Percentiles rank a stretch among this genome's conserved stretches.
Evolutionary conservation across 1,284 basidiomycete species (phyloP).

Genomic region (Bothia castanella): DNA sequence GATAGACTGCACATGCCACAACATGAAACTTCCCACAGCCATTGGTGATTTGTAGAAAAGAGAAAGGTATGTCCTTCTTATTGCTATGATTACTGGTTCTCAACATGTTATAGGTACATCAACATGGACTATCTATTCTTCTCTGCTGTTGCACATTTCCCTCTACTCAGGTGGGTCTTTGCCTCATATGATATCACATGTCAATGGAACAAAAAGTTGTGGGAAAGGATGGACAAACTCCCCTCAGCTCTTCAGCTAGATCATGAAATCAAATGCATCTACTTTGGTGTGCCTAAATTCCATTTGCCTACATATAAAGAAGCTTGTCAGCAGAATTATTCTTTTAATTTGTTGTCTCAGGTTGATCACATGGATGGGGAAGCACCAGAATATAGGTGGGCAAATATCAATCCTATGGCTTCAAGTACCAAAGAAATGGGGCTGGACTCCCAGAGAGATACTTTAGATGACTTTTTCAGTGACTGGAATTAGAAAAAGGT

Average conservation of each 20-base stretch:
- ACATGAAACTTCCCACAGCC: constrained; percentile 17
- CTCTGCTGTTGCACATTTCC: not conserved
- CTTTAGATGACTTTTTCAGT: constrained; percentile 1
- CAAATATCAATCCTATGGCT: constrained; percentile 4
- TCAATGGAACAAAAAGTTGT: constrained; percentile 3
- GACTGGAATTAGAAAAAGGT: constrained; percentile 10
- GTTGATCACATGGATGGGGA: constrained; percentile 6
- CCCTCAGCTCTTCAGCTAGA: not conserved
- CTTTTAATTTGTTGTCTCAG: constrained; percentile 5
- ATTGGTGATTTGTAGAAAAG: constrained; percentile 28
- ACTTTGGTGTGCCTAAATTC: constrained; percentile 10
- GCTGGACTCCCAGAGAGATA: not conserved
- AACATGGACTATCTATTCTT: constrained; percentile 14
- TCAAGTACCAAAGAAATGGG: constrained; percentile 15
- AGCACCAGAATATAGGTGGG: constrained; percentile 7
- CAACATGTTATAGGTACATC: not conserved
- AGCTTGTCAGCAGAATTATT: constrained; percentile 14
- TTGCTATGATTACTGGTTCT: not conserved
- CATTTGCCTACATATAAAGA: constrained; percentile 9
- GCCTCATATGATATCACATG: constrained; percentile 11
- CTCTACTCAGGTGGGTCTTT: not conserved
- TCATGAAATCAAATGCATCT: not conserved
- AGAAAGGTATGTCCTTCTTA: constrained; percentile 17
- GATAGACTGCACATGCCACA: constrained; percentile 21
- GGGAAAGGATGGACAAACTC: not conserved